Evolutionary conservation across 1,139 yeast species (phyloP).

Genomic region (Scheffersomyces lignicola): DNA sequence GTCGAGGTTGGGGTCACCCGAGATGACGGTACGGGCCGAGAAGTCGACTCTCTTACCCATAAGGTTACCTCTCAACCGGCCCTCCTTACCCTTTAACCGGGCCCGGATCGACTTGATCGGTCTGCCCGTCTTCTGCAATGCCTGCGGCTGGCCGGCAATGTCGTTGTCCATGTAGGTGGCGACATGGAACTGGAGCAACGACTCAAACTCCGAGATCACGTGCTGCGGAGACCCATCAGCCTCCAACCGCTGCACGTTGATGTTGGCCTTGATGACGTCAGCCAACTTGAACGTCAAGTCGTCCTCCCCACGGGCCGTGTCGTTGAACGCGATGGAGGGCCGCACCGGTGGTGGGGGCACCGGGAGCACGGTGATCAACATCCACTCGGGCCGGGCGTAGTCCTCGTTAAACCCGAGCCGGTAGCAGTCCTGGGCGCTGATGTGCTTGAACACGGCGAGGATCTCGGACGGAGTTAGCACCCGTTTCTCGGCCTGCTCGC

Average conservation of each 20-base stretch:
- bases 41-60: slow-evolving; percentile 99
- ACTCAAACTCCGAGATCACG: slow-evolving; percentile 94
- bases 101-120: slow-evolving; percentile 98
- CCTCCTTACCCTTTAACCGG: slow-evolving; percentile 98
- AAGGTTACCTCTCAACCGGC: slow-evolving; percentile 95
- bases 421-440: slow-evolving; percentile 77
- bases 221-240: slow-evolving; percentile 99
- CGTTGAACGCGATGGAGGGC: slow-evolving; percentile 97
- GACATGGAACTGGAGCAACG: slow-evolving; percentile 92
- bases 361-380: slow-evolving; percentile 92
- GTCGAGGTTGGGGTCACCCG: slow-evolving; percentile 98
- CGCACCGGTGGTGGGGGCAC: slow-evolving; percentile 99
- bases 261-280: slow-evolving; percentile 93
- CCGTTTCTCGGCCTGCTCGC: slow-evolving; percentile 91
- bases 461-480: slow-evolving; percentile 86
- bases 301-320: slow-evolving; percentile 99
- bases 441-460: slow-evolving; percentile 87
- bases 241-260: slow-evolving; percentile 92
- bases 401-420: slow-evolving; percentile 91
- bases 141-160: slow-evolving; percentile 99
- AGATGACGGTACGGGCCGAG: slow-evolving; percentile 98
- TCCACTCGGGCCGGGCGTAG: slow-evolving; percentile 98
- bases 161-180: slow-evolving; percentile 99
- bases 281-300: slow-evolving; percentile 97
- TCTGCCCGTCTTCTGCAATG: slow-evolving; percentile 96